Evolutionary conservation across 306 rosid genomes (phyloP), one percentile per base, ranked within the genome.

Genomic region (Pachyrhizus erosus): DNA sequence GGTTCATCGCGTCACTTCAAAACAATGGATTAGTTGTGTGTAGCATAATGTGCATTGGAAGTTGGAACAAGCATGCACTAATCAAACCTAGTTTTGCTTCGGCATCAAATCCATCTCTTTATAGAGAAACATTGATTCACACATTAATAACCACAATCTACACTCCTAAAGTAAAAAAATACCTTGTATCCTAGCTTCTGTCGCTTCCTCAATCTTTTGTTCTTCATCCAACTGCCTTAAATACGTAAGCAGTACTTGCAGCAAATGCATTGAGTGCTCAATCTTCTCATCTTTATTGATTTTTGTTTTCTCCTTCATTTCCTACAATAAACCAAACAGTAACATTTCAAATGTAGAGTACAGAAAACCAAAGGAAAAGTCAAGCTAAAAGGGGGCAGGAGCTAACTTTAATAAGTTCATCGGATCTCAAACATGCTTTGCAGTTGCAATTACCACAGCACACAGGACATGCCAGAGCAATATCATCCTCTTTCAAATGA

Each of bases 391-490:
- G 23, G 65, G 21, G 52, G 66, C 27, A 46, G 40, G 76, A 76
- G 43, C 87, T 77, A 23, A 91, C 98, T 0, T 87, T 23, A 2
- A 79, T 48, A 9, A 84, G 88, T 5, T 23, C 81, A 40, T 64
- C 75, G 31, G 90, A 82, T 6, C 91, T 86, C 89, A 94, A 73
- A 73, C 98, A 94, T 23, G 90, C 75, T 82, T 88, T 94, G 83
- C 97, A 94, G 70, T 94, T 94, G 87, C 98, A 94, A 82, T 89
- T 91, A 34, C 84, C 90, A 45, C 89, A 6, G 83, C 98, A 94
- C 17, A 90, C 90, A 1, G 97, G 97, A 80, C 98, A 94, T 29
- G 80, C 49, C 80, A 89, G 39, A 0, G 94, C 92, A 80, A 94
- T 54, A 26, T 74, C 77, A 1, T 90, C 89, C 81, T 89, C 90